These are phyloP conservation scores for Moricandia arvensis DNA, from an alignment of 345 rosid species.

Conservation along the genomic window DNA sequence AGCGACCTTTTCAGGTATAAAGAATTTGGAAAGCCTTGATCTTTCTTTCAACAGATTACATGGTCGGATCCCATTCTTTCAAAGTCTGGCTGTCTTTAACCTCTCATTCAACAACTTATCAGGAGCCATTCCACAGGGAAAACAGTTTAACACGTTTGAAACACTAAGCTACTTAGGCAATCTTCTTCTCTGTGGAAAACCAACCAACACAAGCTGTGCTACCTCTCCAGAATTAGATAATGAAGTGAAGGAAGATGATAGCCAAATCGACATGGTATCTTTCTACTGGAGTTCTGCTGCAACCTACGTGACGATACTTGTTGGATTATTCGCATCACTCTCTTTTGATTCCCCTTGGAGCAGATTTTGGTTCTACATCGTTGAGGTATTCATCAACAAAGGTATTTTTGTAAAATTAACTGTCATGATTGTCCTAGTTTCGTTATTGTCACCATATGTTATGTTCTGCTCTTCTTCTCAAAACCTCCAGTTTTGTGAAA, in stretches of 20 bases:
- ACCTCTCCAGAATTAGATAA: background rate
- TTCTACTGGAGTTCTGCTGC: slow-evolving; percentile 16
- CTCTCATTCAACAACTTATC: background rate
- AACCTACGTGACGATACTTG: background rate
- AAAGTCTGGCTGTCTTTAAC: background rate
- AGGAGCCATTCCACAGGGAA: background rate
- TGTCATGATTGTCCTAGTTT: background rate
- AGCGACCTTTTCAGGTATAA: background rate
- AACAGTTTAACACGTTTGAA: background rate
- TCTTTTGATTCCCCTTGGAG: slow-evolving; percentile 20
- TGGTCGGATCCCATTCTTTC: background rate
- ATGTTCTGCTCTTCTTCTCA: background rate
- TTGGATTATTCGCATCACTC: background rate
- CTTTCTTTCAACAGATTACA: background rate
- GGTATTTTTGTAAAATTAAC: background rate
- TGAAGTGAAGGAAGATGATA: background rate
- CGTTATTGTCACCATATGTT: background rate
- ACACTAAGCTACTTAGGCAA: background rate
- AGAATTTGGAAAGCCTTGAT: background rate
- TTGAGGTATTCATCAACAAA: slow-evolving; percentile 14
- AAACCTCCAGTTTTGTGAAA: background rate
- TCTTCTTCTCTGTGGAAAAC: background rate
- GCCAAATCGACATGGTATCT: background rate
- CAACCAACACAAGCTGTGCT: background rate
- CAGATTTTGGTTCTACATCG: slow-evolving; percentile 13